Percentiles rank a stretch among this genome's conserved stretches.
phyloP scores from a whole-genome alignment of 2,329 filamentous ascomycete species.

The Colletotrichum scovillei region DNA sequence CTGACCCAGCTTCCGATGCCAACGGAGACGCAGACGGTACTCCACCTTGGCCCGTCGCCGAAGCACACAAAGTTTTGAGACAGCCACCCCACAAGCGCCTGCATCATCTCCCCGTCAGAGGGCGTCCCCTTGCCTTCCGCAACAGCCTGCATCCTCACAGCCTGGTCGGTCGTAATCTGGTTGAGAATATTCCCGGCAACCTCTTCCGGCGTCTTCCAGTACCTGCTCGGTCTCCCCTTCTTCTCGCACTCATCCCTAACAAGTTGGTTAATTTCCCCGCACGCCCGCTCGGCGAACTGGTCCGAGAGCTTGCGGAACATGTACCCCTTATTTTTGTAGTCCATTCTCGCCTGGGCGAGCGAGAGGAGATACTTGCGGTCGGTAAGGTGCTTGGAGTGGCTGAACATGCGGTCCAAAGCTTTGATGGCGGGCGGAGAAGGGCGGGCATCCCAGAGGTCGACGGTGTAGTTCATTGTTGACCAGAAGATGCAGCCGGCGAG shows the following conservation, averaged over 20 bases:
- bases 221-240: constrained; percentile 1
- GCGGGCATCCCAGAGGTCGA: constrained; percentile 31
- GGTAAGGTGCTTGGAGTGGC: not conserved
- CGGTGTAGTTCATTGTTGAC: constrained; percentile 30
- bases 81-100: not conserved
- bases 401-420: constrained; percentile 19
- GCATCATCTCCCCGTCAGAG: constrained; percentile 2
- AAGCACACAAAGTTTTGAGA: constrained; percentile 28
- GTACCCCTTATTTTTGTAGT: constrained; percentile 31
- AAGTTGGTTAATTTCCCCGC: not conserved
- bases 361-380: constrained; percentile 22
- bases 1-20: constrained; percentile 26
- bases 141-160: constrained; percentile 7
- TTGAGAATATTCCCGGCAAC: not conserved
- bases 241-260: not conserved
- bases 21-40: constrained; percentile 8
- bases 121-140: constrained; percentile 5
- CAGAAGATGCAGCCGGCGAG: constrained; percentile 35
- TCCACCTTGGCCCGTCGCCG: constrained; percentile 32
- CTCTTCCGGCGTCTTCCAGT: constrained; percentile 28
- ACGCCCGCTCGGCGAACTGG: constrained; percentile 18
- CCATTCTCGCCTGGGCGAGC: constrained; percentile 18
- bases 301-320: constrained; percentile 30
- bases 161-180: not conserved
- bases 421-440: not conserved